A percentile compares a stretch with the other conserved stretches of the same genome.
phyloP scores from a whole-genome alignment of 495 filamentous ascomycete genomes.

The Letharia columbiana region DNA sequence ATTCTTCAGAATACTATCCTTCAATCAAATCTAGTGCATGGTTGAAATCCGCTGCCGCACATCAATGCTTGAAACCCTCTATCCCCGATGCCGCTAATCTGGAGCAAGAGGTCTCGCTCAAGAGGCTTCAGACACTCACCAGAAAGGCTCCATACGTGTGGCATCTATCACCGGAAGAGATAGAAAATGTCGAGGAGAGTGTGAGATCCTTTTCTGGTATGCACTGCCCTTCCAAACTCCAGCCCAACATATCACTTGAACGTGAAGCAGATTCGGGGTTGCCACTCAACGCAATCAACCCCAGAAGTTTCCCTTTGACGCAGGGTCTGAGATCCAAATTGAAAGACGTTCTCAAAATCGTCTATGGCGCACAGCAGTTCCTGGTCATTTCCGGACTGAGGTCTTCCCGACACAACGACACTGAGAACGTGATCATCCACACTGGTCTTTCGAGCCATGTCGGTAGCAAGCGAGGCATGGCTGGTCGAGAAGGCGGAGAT shows the following conservation, averaged over 20 bases:
- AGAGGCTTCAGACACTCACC: neutral
- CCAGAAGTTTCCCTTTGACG: conserved; percentile 50
- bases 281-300: conserved; percentile 40
- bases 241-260: neutral
- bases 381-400: conserved; percentile 52
- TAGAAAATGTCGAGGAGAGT: conserved; percentile 4
- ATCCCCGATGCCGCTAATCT: neutral
- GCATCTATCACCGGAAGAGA: conserved; percentile 4
- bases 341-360: conserved; percentile 34
- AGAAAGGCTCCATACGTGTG: neutral
- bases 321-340: conserved; percentile 29
- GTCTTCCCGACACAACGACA: conserved; percentile 41
- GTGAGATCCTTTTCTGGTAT: conserved; percentile 1
- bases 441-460: conserved; percentile 52
- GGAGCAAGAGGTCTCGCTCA: neutral
- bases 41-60: neutral
- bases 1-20: conserved; percentile 7
- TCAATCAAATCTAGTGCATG: neutral
- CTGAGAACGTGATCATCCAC: conserved; percentile 58
- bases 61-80: neutral
- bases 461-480: conserved; percentile 43
- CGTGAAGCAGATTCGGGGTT: conserved; percentile 34
- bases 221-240: neutral
- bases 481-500: conserved; percentile 38
- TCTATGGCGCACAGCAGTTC: conserved; percentile 53